Conservation (phyloP, 371 early-diverging fungal species). For the Blastocladiella emersonii region DNA sequence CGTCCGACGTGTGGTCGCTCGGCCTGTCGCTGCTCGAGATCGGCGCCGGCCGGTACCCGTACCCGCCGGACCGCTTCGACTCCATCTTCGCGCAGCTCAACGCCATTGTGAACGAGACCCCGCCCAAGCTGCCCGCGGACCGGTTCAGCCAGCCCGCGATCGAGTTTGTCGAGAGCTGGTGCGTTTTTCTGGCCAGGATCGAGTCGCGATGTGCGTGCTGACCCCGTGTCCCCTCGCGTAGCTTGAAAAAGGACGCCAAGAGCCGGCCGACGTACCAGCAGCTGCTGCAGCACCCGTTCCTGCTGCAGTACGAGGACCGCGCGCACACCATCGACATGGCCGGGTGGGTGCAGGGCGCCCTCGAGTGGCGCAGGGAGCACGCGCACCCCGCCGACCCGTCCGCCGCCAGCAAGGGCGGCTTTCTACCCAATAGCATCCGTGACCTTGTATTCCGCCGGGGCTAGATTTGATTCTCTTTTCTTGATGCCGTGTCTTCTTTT, state of each 20-base stretch:
- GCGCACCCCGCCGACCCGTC: not conserved
- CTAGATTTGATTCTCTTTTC: too few species aligned
- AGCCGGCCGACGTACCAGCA: constrained; percentile 53
- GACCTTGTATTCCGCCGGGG: not conserved
- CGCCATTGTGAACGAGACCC: constrained; percentile 80
- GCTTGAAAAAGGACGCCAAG: constrained; percentile 43
- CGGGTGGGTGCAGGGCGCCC: constrained; percentile 45
- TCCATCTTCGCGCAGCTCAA: constrained; percentile 81
- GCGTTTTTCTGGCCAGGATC: constrained; percentile 5
- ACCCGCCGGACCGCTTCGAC: constrained; percentile 53
- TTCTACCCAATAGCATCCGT: not conserved
- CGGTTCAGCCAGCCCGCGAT: constrained; percentile 59
- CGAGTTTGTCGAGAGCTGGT: constrained; percentile 66
- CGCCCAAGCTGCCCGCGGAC: constrained; percentile 58
- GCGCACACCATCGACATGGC: constrained; percentile 59
- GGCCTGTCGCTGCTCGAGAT: constrained; percentile 51
- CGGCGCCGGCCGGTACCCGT: not conserved
- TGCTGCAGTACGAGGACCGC: constrained; percentile 35
- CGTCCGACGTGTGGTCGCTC: constrained; percentile 91
- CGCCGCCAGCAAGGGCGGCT: not conserved
- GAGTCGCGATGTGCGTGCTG: constrained; percentile 14
- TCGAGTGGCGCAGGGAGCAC: not conserved
- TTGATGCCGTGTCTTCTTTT: too few species aligned
- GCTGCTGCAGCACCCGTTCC: constrained; percentile 62
- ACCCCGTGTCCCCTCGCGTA: constrained; percentile 13